Evolutionary conservation across 495 filamentous ascomycete species (phyloP), one percentile per base, ranked within the genome.

Genomic region (Evansstolkia leycettana): DNA sequence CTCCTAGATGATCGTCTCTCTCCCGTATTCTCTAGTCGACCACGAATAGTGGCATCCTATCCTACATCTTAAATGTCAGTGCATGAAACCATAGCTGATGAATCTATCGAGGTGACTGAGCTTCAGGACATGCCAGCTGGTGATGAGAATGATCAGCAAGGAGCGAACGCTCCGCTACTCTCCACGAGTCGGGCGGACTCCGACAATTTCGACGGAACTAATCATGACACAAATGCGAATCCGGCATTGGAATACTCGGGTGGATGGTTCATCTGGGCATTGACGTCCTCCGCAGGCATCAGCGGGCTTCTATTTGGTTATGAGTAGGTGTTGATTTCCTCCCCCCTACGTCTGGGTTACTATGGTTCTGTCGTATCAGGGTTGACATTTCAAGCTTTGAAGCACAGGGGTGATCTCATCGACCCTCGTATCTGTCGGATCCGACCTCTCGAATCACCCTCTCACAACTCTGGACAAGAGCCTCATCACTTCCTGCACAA

Each of bases 381-480:
- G 45, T 57, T 47, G 38, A 52, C 31, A 27, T 26, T 43, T 23
- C 41, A 16, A 19, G 32, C 28, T 17, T 31, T 38, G 30, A 42
- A 90, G 84, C 48, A 95, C 88, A 13, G 88, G 88, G 28, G 87
- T 93, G 10, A 90, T 95, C 28, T 90, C 84, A 15, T 79, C 84
- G 1, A 90, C 84, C 0, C 67, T 94, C 19, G 79, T 94, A 25
- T 84, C 82, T 2, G 75, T 94, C 43, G 71, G 70, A 29, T 69
- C 72, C 2, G 79, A 84, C 37, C 74, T 94, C n/a, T 87, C 83
- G 5, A 48, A 58, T 31, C 69, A 70, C 5, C 54, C 67, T 10
- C 66, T 90, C 20, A 78, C 72, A 5, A 83, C 77, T 2, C 64
- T 87, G 23, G 82, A 92, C 52, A 92, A 89, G 43, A 82, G 80